These are phyloP conservation scores for Chlamydomonas schloesseri DNA, from an alignment of 139 green algal genomes.

Conservation along the genomic window DNA sequence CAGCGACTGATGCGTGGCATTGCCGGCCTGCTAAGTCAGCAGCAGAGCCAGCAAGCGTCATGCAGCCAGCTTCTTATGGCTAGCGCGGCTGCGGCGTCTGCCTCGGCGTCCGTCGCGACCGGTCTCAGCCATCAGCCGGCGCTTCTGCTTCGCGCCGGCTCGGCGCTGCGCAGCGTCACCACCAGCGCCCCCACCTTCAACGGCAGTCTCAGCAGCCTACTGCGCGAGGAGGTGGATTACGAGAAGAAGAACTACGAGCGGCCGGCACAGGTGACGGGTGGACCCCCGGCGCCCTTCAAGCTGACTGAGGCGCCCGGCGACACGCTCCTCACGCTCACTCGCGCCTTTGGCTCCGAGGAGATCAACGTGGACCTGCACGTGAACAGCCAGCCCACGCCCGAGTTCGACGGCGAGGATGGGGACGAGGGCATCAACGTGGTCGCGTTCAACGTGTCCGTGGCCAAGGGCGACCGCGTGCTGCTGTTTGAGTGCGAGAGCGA, in stretches of 20 bases:
- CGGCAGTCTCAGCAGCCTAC: conserved; percentile 3
- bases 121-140: conserved; percentile 4
- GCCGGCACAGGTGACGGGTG: conserved; percentile 44
- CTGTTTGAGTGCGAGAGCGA: conserved; percentile 63
- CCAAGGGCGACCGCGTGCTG: conserved; percentile 53
- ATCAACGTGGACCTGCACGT: conserved; percentile 64
- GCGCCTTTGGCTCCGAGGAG: conserved; percentile 58
- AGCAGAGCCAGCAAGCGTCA: not conserved
- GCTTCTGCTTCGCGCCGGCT: conserved; percentile 13
- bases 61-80: not conserved
- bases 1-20: conserved; percentile 17
- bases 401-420: conserved; percentile 37
- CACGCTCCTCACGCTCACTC: conserved; percentile 62
- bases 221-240: conserved; percentile 55
- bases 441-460: conserved; percentile 57
- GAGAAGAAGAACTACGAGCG: conserved; percentile 59
- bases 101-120: not conserved
- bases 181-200: not conserved
- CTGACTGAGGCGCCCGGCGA: conserved; percentile 65
- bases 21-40: conserved; percentile 17
- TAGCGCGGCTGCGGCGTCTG: not conserved
- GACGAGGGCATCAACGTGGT: conserved; percentile 38
- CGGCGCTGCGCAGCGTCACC: not conserved
- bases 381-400: conserved; percentile 50
- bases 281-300: conserved; percentile 63